Evolutionary conservation across 495 filamentous ascomycete genomes (phyloP).

Genomic region (Venustampulla echinocandica): DNA sequence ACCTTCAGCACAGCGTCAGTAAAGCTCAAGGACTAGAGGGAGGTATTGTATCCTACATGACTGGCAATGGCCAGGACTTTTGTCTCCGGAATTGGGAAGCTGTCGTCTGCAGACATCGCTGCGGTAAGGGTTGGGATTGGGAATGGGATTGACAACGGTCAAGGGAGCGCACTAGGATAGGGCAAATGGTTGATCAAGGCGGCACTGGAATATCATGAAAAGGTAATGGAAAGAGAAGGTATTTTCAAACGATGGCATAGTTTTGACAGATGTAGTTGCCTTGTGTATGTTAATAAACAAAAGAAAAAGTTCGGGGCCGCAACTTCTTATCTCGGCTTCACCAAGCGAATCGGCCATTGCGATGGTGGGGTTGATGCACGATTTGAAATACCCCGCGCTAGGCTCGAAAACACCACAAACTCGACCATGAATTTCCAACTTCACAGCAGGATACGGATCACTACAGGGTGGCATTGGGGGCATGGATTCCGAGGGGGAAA

Average conservation of each 20-base stretch:
- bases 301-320: background rate
- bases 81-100: slow-evolving; percentile 66
- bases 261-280: no score
- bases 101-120: slow-evolving; percentile 5
- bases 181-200: no score
- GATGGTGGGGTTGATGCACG: slow-evolving; percentile 14
- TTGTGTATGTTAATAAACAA: background rate
- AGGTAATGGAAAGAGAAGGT: background rate
- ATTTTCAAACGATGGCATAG: background rate
- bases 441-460: background rate
- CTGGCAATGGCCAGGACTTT: slow-evolving; percentile 88
- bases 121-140: background rate
- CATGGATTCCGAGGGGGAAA: no score
- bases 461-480: no score
- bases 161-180: no score
- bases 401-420: slow-evolving; percentile 1
- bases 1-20: slow-evolving; percentile 45
- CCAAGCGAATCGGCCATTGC: background rate
- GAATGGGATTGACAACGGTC: background rate
- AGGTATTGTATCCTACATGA: slow-evolving; percentile 64
- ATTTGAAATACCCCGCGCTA: slow-evolving; percentile 21
- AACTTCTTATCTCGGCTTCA: slow-evolving; percentile 8
- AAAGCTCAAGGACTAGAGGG: slow-evolving; percentile 5
- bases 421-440: background rate
- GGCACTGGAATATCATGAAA: background rate